Base-by-base conservation (phyloP, 2,329 filamentous ascomycete genomes). In the Alternaria sp. region DNA sequence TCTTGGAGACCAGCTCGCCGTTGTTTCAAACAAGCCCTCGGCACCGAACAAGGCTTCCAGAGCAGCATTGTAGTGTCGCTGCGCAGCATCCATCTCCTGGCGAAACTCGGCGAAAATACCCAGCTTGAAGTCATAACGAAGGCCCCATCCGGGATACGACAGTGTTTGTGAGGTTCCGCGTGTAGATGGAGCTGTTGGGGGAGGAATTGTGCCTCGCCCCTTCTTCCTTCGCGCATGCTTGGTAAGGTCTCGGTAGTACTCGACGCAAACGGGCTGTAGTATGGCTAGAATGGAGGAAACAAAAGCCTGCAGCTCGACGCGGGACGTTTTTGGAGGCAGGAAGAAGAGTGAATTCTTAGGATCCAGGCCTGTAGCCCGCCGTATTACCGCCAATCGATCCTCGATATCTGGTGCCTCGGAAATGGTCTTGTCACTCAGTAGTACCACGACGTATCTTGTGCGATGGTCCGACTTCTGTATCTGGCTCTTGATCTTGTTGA, bases 161-260 rank as follows among this genome's bases (percentile, higher is more conserved):
- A 97, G 79, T 0, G 90, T 92, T 70, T 95, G 91, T 1, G 93
- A 96, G 1, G 92, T 96, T 28, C 91, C 92, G 21, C 85, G 88
- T 0, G 91, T 94, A 1, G 92, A 92, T 4, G 93, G 91, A 31
- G 92, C 84, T 6, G 92, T 94, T 3, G 93, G 92, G 46, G 90
- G 88, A 10, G 93, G 93, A 13, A 90, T 88, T 17, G 87, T 83
- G 7, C 91, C 90, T 58, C 93, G 86, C 45, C 90, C 90, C 66
- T 91, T 90, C 81, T 98, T 98, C 74, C 95, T 90, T 66, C 93
- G 87, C 9, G 90, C 85, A 80, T 97, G 94, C 59, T 96, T 93
- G n/a, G 92, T 93, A 11, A 98, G 83, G 69, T 99, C 94, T 44
- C 93, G 85, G 76, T 98, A 98, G 77, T 97, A 97, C 69, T 99